A percentile compares a stretch with the other conserved stretches of the same genome.
Evolutionary conservation across 2,329 filamentous ascomycete species (phyloP).

Genomic region (Rhynchosporium agropyri): DNA sequence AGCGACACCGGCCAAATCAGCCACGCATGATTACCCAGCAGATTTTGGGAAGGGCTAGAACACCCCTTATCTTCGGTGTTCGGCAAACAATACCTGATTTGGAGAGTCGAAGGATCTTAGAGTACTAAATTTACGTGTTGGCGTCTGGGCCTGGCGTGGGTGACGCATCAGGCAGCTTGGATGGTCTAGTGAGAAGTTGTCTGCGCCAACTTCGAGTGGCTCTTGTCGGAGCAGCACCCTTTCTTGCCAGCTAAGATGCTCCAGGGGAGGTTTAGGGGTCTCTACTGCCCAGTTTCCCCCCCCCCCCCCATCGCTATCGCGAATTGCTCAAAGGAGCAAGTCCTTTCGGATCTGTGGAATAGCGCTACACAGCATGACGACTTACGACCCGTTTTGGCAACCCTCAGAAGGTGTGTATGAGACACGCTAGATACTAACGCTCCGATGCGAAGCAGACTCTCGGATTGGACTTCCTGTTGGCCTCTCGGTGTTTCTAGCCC

Average conservation of each 20-base stretch:
- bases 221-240: too few species aligned
- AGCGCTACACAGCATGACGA: slow-evolving; percentile 5
- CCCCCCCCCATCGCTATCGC: neutral
- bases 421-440: neutral
- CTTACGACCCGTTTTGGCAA: slow-evolving; percentile 6
- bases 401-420: slow-evolving; percentile 1
- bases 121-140: neutral
- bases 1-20: slow-evolving; percentile 5
- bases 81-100: slow-evolving; percentile 6
- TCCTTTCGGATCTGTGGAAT: slow-evolving; percentile 9
- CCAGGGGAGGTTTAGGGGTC: too few species aligned
- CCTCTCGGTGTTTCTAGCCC: slow-evolving; percentile 1
- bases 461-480: slow-evolving; percentile 6
- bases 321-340: neutral
- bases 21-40: slow-evolving; percentile 4
- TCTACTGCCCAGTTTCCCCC: slow-evolving; percentile 7
- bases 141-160: slow-evolving; percentile 6
- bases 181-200: too few species aligned
- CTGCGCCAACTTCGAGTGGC: too few species aligned
- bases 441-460: slow-evolving; percentile 9
- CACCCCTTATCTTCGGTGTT: too few species aligned
- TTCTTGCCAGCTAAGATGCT: neutral
- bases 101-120: slow-evolving; percentile 4
- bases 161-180: neutral
- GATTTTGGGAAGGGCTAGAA: too few species aligned